A percentile compares a stretch with the other conserved stretches of the same genome.
Conservation (phyloP, 2,329 filamentous ascomycete species). For the Penicillium sp. region DNA sequence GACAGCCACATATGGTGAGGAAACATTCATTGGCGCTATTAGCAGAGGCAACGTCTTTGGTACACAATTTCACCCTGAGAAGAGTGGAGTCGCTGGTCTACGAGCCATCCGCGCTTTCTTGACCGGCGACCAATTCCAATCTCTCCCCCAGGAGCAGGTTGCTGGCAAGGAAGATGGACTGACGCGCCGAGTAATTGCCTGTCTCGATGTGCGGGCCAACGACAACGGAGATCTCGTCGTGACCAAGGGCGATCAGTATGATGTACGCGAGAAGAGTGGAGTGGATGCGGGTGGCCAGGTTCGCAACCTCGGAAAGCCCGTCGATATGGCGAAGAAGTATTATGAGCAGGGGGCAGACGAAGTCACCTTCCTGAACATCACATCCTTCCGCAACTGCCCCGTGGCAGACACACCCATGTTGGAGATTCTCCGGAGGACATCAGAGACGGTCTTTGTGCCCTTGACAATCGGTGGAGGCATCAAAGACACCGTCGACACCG, state of each 20-base stretch:
- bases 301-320: slow-evolving; percentile 93
- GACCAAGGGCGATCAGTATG: slow-evolving; percentile 98
- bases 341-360: slow-evolving; percentile 97
- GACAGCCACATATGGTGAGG: slow-evolving; percentile 80
- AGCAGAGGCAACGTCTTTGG: slow-evolving; percentile 82
- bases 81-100: slow-evolving; percentile 87
- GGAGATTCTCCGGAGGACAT: slow-evolving; percentile 82
- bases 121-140: slow-evolving; percentile 63
- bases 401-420: slow-evolving; percentile 93
- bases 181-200: slow-evolving; percentile 92
- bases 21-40: slow-evolving; percentile 90
- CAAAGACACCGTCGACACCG: slow-evolving; percentile 84
- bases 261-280: slow-evolving; percentile 83
- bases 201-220: slow-evolving; percentile 92
- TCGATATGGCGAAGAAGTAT: slow-evolving; percentile 90
- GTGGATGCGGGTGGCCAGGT: slow-evolving; percentile 63
- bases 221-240: slow-evolving; percentile 94
- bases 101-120: slow-evolving; percentile 84
- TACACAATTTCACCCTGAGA: slow-evolving; percentile 97
- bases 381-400: slow-evolving; percentile 93
- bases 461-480: slow-evolving; percentile 96
- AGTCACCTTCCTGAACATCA: slow-evolving; percentile 97
- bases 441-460: slow-evolving; percentile 91
- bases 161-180: slow-evolving; percentile 60
- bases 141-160: slow-evolving; percentile 44